These are phyloP conservation scores for Spathaspora hagerdaliae DNA, from an alignment of 805 yeast genomes.

Conservation along the genomic window DNA sequence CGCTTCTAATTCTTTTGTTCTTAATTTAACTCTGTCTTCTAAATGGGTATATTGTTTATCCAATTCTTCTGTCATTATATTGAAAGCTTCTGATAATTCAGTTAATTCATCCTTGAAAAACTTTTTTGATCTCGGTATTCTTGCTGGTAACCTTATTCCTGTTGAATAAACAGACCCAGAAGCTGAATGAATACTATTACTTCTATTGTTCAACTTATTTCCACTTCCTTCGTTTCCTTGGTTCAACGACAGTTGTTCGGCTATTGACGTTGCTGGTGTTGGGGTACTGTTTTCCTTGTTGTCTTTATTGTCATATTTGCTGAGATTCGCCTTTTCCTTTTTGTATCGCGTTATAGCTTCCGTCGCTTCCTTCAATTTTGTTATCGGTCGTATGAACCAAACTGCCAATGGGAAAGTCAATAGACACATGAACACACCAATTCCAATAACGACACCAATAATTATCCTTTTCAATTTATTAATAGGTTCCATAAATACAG, in stretches of 20 bases:
- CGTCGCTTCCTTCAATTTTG: slow-evolving; percentile 75
- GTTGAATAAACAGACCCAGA: slow-evolving; percentile 37
- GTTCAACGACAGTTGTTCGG: background rate
- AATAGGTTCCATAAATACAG: slow-evolving; percentile 60
- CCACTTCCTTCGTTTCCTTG: background rate
- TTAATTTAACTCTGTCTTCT: slow-evolving; percentile 81
- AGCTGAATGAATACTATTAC: slow-evolving; percentile 25
- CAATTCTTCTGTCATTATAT: slow-evolving; percentile 85
- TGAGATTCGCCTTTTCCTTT: slow-evolving; percentile 11
- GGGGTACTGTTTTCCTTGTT: background rate
- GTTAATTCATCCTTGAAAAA: slow-evolving; percentile 79
- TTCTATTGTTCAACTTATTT: slow-evolving; percentile 1
- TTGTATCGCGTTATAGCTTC: slow-evolving; percentile 57
- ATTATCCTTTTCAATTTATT: slow-evolving; percentile 61
- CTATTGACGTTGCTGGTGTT: background rate
- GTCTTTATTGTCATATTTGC: background rate
- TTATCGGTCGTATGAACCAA: slow-evolving; percentile 79
- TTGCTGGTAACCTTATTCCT: slow-evolving; percentile 37
- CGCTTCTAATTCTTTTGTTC: slow-evolving; percentile 85
- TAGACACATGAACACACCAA: slow-evolving; percentile 68
- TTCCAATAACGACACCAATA: slow-evolving; percentile 73
- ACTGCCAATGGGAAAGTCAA: slow-evolving; percentile 82
- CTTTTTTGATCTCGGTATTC: slow-evolving; percentile 35
- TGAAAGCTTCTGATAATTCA: slow-evolving; percentile 83
- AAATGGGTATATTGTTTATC: slow-evolving; percentile 78